Evolutionary conservation across 23 red algal genomes (phyloP), one percentile per base, ranked within the genome.

Genomic region (Rhodosorus marinus): DNA sequence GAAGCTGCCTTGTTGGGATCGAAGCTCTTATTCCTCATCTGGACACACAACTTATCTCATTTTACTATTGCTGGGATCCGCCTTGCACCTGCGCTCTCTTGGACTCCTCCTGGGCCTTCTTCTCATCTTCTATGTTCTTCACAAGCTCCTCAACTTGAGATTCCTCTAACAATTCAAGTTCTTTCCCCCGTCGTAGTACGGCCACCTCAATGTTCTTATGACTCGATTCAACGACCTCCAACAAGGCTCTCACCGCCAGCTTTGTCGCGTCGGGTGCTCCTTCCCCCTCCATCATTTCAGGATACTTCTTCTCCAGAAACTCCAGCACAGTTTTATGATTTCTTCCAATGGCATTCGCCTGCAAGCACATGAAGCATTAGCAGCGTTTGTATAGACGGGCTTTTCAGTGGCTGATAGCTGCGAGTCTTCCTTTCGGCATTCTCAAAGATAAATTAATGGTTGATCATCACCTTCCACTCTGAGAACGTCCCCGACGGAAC

Each of bases 381-480:
- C n/a, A n/a, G n/a, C n/a, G n/a, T n/a, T n/a, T n/a, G n/a, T n/a
- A n/a, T n/a, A n/a, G n/a, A n/a, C n/a, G n/a, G n/a, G n/a, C n/a
- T n/a, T n/a, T n/a, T n/a, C n/a, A n/a, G n/a, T n/a, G n/a, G n/a
- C n/a, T n/a, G n/a, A n/a, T n/a, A n/a, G n/a, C n/a, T n/a, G n/a
- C n/a, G n/a, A n/a, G n/a, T n/a, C n/a, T n/a, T n/a, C n/a, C n/a
- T n/a, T n/a, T n/a, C n/a, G n/a, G n/a, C n/a, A n/a, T n/a, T n/a
- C n/a, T n/a, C n/a, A n/a, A n/a, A n/a, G n/a, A n/a, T n/a, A n/a
- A n/a, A n/a, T n/a, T n/a, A n/a, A n/a, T n/a, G n/a, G n/a, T n/a
- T n/a, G n/a, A n/a, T n/a, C n/a, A n/a, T n/a, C n/a, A n/a, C n/a
- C 54, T 85, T 80, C 90, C 90, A 98, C 54, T 98, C 90, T 1